Percentiles rank a stretch among this genome's conserved stretches.
phyloP scores from a whole-genome alignment of 305 asterid genomes.

The Solanum aculeatissimum region DNA sequence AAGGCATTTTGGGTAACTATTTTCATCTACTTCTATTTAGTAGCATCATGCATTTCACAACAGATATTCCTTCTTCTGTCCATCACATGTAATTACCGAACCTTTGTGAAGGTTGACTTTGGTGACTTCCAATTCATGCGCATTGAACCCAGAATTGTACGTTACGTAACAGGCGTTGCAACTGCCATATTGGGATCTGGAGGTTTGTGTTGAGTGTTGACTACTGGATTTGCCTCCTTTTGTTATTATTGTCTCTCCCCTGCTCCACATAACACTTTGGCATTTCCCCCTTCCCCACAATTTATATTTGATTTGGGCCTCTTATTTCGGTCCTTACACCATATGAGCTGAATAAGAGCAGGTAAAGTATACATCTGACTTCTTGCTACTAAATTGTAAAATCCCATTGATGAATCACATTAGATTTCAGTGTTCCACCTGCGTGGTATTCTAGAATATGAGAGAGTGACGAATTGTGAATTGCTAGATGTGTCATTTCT shows the following conservation, averaged over 20 bases:
- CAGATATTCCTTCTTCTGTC: background rate
- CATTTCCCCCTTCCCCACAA: background rate
- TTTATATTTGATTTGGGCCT: background rate
- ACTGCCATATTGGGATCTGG: conserved; percentile 89
- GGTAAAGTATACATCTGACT: background rate
- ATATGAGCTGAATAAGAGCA: background rate
- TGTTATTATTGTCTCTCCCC: background rate
- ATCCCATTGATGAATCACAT: background rate
- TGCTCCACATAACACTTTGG: background rate
- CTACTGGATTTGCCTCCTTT: background rate
- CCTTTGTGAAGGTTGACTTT: conserved; percentile 71
- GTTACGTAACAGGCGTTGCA: conserved; percentile 85
- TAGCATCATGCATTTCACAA: background rate
- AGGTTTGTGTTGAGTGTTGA: conserved; percentile 42
- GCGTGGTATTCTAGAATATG: background rate
- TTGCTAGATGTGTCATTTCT: background rate
- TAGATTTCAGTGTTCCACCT: background rate
- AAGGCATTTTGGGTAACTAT: conserved; percentile 83
- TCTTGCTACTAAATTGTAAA: background rate
- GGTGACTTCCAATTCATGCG: conserved; percentile 92
- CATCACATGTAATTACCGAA: background rate
- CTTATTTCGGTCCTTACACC: background rate
- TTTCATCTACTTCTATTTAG: background rate
- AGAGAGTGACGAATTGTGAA: background rate
- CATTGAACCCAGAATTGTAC: conserved; percentile 70